These are phyloP conservation scores for Cyclotella atomus DNA, from an alignment of 108 stramenopile genomes.

Conservation along the genomic window DNA sequence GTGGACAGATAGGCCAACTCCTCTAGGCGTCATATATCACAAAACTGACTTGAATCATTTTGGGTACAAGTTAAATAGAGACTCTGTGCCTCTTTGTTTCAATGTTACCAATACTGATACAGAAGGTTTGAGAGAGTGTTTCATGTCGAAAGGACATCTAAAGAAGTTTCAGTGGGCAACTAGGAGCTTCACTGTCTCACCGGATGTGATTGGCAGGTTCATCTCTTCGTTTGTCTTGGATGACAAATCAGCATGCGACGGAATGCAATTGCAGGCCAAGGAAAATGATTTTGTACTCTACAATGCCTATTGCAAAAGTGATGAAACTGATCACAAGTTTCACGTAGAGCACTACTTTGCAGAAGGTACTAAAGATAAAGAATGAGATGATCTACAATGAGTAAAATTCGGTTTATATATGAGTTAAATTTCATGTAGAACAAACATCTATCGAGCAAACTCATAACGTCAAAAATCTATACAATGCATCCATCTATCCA, in stretches of 20 bases:
- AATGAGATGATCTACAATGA: background rate
- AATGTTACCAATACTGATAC: slow-evolving; percentile 16
- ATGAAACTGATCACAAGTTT: background rate
- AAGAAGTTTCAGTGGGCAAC: slow-evolving; percentile 29
- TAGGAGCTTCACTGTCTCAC: slow-evolving; percentile 24
- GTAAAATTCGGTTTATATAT: background rate
- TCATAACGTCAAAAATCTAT: too few relatives aligned
- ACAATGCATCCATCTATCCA: too few relatives aligned
- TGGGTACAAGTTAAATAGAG: slow-evolving; percentile 17
- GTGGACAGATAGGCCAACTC: slow-evolving; percentile 18
- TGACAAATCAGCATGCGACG: slow-evolving; percentile 15
- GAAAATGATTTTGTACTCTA: slow-evolving; percentile 35
- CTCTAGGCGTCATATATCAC: slow-evolving; percentile 29
- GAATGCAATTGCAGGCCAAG: slow-evolving; percentile 6
- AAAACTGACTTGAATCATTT: slow-evolving; percentile 24
- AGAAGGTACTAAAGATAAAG: background rate
- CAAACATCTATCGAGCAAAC: background rate
- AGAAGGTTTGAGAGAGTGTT: slow-evolving; percentile 8
- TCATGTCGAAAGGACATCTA: slow-evolving; percentile 24
- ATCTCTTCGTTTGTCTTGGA: slow-evolving; percentile 19
- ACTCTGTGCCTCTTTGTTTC: slow-evolving; percentile 30
- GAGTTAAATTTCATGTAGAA: background rate
- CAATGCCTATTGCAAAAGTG: slow-evolving; percentile 23
- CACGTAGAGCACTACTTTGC: slow-evolving; percentile 15
- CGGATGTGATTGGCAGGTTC: slow-evolving; percentile 12